phyloP scores from a whole-genome alignment of 441 rosid species.

The Euphorbia corollata region DNA sequence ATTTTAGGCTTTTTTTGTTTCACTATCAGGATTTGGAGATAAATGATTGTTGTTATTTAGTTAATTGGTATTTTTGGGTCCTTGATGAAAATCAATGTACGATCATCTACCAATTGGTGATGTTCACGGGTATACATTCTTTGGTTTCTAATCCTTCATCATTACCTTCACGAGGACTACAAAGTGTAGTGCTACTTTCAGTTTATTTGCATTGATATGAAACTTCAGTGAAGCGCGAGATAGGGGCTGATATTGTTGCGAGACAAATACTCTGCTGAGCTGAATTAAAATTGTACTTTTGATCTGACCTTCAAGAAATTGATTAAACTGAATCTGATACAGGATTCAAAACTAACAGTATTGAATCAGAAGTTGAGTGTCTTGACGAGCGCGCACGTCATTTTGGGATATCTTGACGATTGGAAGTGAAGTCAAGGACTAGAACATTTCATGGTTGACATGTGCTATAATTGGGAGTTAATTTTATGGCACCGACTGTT shows the following conservation, averaged over 20 bases:
- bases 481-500: constrained; percentile 54
- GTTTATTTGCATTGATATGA: constrained; percentile 3
- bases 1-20: background rate
- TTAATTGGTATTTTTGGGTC: background rate
- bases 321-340: constrained; percentile 5
- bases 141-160: background rate
- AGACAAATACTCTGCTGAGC: constrained; percentile 12
- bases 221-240: background rate
- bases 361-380: background rate
- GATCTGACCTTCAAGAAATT: constrained; percentile 9
- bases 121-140: background rate
- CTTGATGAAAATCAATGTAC: background rate
- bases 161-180: background rate
- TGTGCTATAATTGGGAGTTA: constrained; percentile 33
- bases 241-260: background rate
- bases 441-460: constrained; percentile 32
- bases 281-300: constrained; percentile 5
- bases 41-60: background rate
- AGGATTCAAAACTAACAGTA: background rate
- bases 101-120: background rate
- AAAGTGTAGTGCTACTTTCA: constrained; percentile 10
- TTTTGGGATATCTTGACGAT: constrained; percentile 3
- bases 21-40: background rate
- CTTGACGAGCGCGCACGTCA: constrained; percentile 3
- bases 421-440: constrained; percentile 13